phyloP scores from a whole-genome alignment of 23 red algal genomes.

The Cyanidioschyzon merolae region DNA sequence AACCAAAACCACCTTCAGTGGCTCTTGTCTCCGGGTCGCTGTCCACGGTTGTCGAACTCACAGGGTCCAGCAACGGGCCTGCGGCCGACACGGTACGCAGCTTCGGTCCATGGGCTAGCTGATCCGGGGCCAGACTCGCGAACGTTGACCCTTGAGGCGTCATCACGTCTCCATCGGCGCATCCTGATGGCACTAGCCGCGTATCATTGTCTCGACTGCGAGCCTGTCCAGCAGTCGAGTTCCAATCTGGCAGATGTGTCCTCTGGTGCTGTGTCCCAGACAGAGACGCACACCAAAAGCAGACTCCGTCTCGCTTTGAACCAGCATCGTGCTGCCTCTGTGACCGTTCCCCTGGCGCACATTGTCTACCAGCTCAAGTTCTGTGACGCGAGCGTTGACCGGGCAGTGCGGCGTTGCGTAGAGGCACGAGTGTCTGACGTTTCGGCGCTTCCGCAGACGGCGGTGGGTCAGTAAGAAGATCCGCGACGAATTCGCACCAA shows the following conservation, averaged over 20 bases:
- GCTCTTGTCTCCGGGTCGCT: not conserved
- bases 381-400: not conserved
- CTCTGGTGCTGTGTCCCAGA: no score
- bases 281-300: no score
- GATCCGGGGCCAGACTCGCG: not conserved
- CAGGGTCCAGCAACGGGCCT: not conserved
- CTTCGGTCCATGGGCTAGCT: not conserved
- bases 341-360: not conserved
- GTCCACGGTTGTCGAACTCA: no score
- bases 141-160: not conserved
- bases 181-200: not conserved
- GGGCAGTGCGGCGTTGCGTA: not conserved
- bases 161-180: not conserved
- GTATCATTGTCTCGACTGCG: not conserved
- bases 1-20: not conserved
- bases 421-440: not conserved
- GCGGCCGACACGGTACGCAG: not conserved
- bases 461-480: no score
- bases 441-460: no score
- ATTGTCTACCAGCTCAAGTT: not conserved
- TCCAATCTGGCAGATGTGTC: no score
- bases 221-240: not conserved
- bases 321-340: not conserved
- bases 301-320: not conserved
- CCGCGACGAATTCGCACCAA: no score